A percentile compares a stretch with the other conserved stretches of the same genome.
Evolutionary conservation across 352 stramenopile species (phyloP).

Genomic region (Phytophthora syringae): DNA sequence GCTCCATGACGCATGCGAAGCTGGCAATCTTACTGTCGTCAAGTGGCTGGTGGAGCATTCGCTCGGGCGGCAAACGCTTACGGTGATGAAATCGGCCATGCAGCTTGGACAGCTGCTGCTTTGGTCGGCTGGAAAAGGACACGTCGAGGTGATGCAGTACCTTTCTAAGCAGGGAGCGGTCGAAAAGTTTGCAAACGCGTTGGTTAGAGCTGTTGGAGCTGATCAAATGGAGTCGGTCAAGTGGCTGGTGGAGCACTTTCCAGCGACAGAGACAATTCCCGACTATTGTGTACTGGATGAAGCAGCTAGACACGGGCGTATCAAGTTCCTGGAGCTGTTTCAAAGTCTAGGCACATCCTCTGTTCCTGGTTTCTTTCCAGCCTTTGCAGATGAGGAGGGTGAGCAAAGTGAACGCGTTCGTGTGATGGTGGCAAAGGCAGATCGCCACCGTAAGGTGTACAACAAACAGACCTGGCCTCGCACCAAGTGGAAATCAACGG

Average conservation of each 20-base stretch:
- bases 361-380: background rate
- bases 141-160: conserved; percentile 16
- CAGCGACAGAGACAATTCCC: background rate
- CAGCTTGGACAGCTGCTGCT: too few species aligned
- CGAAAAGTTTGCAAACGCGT: background rate
- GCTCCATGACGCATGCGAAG: background rate
- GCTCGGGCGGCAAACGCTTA: too few species aligned
- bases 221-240: background rate
- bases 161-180: background rate
- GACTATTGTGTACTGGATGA: conserved; percentile 11
- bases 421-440: background rate
- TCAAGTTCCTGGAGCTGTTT: conserved; percentile 2
- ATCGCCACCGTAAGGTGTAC: conserved; percentile 1
- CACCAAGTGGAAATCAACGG: background rate
- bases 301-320: conserved; percentile 3
- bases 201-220: background rate
- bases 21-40: background rate
- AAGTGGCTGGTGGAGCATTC: conserved; percentile 25
- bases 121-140: background rate
- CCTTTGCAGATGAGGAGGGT: background rate
- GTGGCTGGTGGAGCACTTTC: conserved; percentile 9
- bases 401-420: background rate
- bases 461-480: background rate
- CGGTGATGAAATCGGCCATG: too few species aligned
- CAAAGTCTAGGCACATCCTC: background rate